A percentile compares a stretch with the other conserved stretches of the same genome.
These are phyloP conservation scores for Friedmanniomyces simplex DNA, from an alignment of 495 filamentous ascomycete genomes.

Conservation along the genomic window DNA sequence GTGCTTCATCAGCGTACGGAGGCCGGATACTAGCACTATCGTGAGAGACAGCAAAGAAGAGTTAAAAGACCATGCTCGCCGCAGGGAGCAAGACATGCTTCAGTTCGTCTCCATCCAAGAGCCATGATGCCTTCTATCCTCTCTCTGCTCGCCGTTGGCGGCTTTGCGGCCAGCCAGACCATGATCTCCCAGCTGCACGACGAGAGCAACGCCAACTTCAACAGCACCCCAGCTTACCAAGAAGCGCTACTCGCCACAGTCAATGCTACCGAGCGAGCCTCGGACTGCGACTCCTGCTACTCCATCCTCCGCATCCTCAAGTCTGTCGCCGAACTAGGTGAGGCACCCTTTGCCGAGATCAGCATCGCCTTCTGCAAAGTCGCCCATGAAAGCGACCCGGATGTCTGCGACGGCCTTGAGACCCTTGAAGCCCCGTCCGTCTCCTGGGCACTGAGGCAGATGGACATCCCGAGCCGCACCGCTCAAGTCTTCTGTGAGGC, in stretches of 20 bases:
- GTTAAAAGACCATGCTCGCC: no score
- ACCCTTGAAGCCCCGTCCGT: constrained; percentile 40
- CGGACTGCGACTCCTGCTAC: background rate
- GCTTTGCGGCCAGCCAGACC: background rate
- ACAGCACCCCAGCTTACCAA: background rate
- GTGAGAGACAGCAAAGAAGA: no score
- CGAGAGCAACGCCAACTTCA: background rate
- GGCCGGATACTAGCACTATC: no score
- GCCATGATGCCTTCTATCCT: no score
- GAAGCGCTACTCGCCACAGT: background rate
- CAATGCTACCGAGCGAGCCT: background rate
- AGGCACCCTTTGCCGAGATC: background rate
- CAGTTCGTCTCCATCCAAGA: no score
- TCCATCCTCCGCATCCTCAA: constrained; percentile 1
- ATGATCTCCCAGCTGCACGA: background rate
- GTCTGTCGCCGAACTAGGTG: background rate
- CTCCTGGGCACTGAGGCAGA: constrained; percentile 36
- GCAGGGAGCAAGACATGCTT: no score
- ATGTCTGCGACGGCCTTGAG: background rate
- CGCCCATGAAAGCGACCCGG: background rate
- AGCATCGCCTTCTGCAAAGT: background rate
- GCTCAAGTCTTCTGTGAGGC: constrained; percentile 40
- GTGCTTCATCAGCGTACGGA: no score
- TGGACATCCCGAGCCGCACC: constrained; percentile 39
- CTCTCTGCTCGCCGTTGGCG: background rate